Evolutionary conservation across 306 rosid genomes (phyloP).

Genomic region (Sophora flavescens): DNA sequence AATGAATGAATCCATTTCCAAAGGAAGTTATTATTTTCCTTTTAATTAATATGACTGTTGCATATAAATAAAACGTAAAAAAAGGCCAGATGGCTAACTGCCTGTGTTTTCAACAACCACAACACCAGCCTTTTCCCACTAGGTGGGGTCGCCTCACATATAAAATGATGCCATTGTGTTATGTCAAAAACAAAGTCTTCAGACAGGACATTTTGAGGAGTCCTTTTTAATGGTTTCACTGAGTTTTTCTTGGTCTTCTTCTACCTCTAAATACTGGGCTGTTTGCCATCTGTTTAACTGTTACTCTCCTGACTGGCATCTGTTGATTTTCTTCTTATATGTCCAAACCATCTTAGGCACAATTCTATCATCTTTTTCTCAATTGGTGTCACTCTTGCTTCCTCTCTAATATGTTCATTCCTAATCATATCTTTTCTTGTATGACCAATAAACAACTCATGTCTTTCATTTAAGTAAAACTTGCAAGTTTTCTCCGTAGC

Average conservation of each 20-base stretch:
- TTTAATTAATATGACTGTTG: constrained; percentile 1
- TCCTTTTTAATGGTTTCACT: not conserved
- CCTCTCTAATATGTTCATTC: not conserved
- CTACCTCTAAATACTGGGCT: too few species aligned
- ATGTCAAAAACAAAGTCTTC: not conserved
- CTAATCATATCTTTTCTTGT: not conserved
- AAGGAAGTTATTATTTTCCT: constrained; percentile 28
- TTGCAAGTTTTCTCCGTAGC: not conserved
- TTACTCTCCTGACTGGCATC: too few species aligned
- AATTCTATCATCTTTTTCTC: too few species aligned
- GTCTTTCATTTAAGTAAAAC: constrained; percentile 18
- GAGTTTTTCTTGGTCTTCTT: not conserved
- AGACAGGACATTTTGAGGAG: not conserved
- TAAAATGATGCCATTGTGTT: not conserved
- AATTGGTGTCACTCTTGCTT: not conserved
- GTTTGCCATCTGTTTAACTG: not conserved
- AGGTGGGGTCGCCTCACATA: not conserved
- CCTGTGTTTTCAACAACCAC: not conserved
- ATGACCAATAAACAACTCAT: not conserved
- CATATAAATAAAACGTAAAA: constrained; percentile 2
- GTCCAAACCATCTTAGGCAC: not conserved
- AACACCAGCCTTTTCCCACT: not conserved
- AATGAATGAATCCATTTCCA: not conserved
- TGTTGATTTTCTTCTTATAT: not conserved
- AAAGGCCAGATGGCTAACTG: not conserved